Conservation (phyloP, 345 rosid genomes). For the Rhodamnia rubescens region DNA sequence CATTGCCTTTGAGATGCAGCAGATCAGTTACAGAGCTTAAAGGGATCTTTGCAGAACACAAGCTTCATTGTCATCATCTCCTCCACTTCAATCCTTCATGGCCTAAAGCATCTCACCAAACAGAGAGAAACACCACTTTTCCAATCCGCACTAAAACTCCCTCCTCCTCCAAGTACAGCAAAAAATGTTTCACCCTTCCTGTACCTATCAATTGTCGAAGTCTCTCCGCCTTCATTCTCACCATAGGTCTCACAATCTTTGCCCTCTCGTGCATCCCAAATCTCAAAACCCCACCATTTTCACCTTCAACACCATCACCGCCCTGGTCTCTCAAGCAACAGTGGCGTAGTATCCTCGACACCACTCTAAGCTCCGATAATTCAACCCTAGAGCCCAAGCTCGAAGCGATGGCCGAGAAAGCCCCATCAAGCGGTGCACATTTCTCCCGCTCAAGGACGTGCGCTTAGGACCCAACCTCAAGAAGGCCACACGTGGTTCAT, state of each 20-base stretch:
- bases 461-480: constrained; percentile 14
- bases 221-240: neutral
- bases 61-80: neutral
- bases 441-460: constrained; percentile 31
- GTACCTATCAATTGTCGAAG: neutral
- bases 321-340: neutral
- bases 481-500: constrained; percentile 38
- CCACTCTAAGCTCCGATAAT: constrained; percentile 5
- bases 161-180: neutral
- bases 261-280: neutral
- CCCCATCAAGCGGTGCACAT: constrained; percentile 26
- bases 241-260: neutral
- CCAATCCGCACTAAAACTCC: neutral
- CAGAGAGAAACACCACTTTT: neutral
- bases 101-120: neutral
- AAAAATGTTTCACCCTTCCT: neutral
- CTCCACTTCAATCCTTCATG: neutral
- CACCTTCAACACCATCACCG: neutral
- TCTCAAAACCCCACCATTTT: neutral
- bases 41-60: neutral
- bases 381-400: neutral
- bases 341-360: neutral
- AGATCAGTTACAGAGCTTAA: neutral
- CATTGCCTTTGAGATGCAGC: neutral
- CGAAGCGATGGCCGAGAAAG: constrained; percentile 6